A percentile compares a stretch with the other conserved stretches of the same genome.
Evolutionary conservation across 345 rosid genomes (phyloP).

Genomic region (Populus deltoides): DNA sequence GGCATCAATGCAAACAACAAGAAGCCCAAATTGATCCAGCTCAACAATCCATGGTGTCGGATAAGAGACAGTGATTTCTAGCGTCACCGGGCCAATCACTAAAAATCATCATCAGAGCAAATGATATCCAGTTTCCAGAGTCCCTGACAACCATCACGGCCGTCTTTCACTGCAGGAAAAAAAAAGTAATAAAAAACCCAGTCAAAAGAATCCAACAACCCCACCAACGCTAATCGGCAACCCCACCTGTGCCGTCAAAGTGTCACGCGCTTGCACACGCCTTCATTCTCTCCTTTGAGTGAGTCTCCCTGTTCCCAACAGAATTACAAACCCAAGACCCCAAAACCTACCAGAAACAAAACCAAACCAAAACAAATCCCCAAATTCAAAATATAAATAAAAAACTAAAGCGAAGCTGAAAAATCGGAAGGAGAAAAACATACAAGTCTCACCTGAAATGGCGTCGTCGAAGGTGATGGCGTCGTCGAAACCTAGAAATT

Average conservation of each 20-base stretch:
- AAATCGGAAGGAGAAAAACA: neutral
- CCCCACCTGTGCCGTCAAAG: neutral
- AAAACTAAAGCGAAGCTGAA: conserved; percentile 4
- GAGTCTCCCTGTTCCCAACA: conserved; percentile 41
- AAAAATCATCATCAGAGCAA: neutral
- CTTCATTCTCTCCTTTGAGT: neutral
- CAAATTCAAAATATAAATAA: conserved; percentile 1
- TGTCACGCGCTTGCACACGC: conserved; percentile 7
- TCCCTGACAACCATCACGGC: neutral
- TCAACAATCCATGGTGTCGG: neutral
- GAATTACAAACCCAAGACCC: conserved; percentile 21
- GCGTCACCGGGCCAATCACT: neutral
- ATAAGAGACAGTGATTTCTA: neutral
- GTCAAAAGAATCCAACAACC: neutral
- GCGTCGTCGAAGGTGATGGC: conserved; percentile 67
- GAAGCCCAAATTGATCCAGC: neutral
- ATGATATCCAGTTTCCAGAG: neutral
- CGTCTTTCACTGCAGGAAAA: neutral
- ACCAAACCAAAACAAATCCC: neutral
- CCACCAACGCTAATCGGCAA: neutral
- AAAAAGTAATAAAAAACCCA: neutral
- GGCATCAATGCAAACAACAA: neutral
- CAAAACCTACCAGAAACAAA: neutral
- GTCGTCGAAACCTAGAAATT: conserved; percentile 54
- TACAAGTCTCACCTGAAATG: conserved; percentile 32